These are phyloP conservation scores for Trichophaea hybrida DNA, from an alignment of 2,329 filamentous ascomycete species.

Conservation along the genomic window DNA sequence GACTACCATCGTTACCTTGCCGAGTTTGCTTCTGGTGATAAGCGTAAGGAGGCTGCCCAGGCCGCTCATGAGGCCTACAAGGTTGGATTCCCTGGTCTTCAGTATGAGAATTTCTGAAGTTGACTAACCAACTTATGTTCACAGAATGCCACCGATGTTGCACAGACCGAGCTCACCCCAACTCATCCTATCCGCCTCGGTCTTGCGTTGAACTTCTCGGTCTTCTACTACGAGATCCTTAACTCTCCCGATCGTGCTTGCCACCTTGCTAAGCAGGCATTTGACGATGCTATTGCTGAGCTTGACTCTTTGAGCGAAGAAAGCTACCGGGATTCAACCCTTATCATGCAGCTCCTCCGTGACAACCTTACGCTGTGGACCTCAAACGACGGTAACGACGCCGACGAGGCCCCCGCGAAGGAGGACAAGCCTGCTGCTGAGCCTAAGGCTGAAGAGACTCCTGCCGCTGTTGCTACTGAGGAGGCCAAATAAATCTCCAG, in stretches of 20 bases:
- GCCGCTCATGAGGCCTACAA: conserved; percentile 97
- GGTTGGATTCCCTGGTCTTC: conserved; percentile 30
- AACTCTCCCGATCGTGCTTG: conserved; percentile 97
- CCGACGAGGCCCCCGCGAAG: conserved; percentile 24
- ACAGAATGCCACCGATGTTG: conserved; percentile 67
- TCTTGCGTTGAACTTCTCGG: conserved; percentile 88
- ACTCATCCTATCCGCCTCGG: conserved; percentile 89
- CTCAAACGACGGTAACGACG: conserved; percentile 25
- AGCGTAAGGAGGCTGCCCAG: conserved; percentile 87
- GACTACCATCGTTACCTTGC: conserved; percentile 98
- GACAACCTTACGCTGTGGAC: conserved; percentile 54
- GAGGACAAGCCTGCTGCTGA: conserved; percentile 21
- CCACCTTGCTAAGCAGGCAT: conserved; percentile 91
- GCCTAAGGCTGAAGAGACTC: conserved; percentile 18
- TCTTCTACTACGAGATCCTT: conserved; percentile 99
- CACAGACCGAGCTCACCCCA: conserved; percentile 73
- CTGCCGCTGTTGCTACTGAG: conserved; percentile 12
- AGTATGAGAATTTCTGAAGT: not conserved
- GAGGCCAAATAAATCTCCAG: conserved; percentile 18
- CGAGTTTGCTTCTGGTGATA: conserved; percentile 87
- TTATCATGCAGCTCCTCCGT: conserved; percentile 96
- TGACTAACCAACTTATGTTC: conserved; percentile 3
- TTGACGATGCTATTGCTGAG: conserved; percentile 97
- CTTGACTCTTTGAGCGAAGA: conserved; percentile 94
- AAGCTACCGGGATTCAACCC: conserved; percentile 97